Conservation (phyloP, 2,329 filamentous ascomycete genomes). For the Cladophialophora yegresii region DNA sequence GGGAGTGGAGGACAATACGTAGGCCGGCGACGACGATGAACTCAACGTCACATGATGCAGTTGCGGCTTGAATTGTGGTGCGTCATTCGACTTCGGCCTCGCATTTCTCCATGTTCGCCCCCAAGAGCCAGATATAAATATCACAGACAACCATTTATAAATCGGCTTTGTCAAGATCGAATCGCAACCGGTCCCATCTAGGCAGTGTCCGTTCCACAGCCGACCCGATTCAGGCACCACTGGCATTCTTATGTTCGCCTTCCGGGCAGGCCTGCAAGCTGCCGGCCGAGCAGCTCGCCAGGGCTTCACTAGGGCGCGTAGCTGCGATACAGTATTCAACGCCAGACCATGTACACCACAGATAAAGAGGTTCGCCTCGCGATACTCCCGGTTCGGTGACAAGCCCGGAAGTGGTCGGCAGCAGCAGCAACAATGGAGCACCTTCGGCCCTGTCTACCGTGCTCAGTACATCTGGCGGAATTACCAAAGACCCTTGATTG, state of each 20-base stretch:
- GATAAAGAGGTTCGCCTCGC: conserved; percentile 17
- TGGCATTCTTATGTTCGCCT: conserved; percentile 22
- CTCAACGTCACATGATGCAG: not conserved
- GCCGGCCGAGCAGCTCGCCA: conserved; percentile 12
- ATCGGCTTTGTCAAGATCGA: not conserved
- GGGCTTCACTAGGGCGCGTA: not conserved
- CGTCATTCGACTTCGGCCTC: conserved; percentile 2
- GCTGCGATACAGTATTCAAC: not conserved
- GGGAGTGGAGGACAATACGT: not conserved
- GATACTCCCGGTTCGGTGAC: conserved; percentile 31
- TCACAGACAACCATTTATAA: not conserved
- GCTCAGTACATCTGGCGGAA: conserved; percentile 35
- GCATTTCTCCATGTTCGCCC: not conserved
- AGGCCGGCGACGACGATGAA: not conserved
- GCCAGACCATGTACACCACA: conserved; percentile 15
- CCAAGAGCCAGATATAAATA: not conserved
- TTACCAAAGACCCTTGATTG: conserved; percentile 28
- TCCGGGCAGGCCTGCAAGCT: conserved; percentile 21
- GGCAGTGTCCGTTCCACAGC: not conserved
- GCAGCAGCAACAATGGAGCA: conserved; percentile 29
- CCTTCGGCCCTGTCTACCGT: conserved; percentile 33
- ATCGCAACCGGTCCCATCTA: not conserved
- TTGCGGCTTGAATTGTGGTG: not conserved
- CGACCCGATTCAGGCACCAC: not conserved
- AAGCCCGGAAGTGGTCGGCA: conserved; percentile 6